Evolutionary conservation across 2,329 filamentous ascomycete species (phyloP), one percentile per base, ranked within the genome.

Genomic region (Pseudocercospora ulei): DNA sequence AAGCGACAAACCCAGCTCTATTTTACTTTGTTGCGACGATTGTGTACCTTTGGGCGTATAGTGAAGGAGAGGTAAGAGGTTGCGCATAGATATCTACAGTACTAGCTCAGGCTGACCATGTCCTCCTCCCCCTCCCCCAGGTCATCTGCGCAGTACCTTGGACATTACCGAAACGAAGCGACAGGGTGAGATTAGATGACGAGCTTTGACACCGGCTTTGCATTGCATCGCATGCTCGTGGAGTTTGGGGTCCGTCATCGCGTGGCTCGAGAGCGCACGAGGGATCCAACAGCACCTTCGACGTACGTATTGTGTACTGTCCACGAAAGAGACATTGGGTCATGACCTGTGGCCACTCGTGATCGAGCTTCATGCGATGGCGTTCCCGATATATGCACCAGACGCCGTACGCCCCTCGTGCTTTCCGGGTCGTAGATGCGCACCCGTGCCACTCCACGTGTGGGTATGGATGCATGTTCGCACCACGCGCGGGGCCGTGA

Each of bases 41-140:
- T 5, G 79, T 90, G 8, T 98, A 96, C 63, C 94, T 96, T 56
- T 95, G 87, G 87, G 90, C 84, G 1, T 96, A 92, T 56, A 90
- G 81, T 56, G 88, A 98, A 64, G 90, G 90, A 64, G 90, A 98
- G 79, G 87, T 94, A 65, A 59, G 80, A 43, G 14, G 5, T 9
- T 14, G 20, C 7, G 9, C 27, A n/a, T n/a, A n/a, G n/a, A n/a
- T n/a, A n/a, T n/a, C 16, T 8, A 6, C 8, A n/a, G 4, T 3
- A 35, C 9, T 11, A 11, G 26, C 13, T n/a, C 20, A 22, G 37
- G 35, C 35, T 40, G 20, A 38, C 34, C 28, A 38, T 37, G 19
- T 43, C 26, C 7, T 27, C 17, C 7, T 28, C 11, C n/a, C n/a
- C n/a, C n/a, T n/a, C n/a, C n/a, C n/a, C 2, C 37, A 69, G 65